Evolutionary conservation across 2,329 filamentous ascomycete genomes (phyloP), one percentile per base, ranked within the genome.

Genomic region (Triangularia setosa): DNA sequence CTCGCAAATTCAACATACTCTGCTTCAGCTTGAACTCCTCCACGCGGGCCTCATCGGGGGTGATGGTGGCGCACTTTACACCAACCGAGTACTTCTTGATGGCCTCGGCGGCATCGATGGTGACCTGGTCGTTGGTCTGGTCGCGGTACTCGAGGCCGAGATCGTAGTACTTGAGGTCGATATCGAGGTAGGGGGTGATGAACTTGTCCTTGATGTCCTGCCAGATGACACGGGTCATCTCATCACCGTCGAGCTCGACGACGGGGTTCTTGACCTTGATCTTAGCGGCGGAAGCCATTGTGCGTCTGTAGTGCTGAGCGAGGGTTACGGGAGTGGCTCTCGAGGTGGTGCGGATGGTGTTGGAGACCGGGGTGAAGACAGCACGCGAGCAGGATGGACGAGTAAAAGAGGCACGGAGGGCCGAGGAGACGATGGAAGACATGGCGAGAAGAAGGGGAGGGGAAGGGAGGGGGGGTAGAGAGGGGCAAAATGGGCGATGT

Each of bases 191-290:
- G 63, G 93, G 93, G 81, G 90, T 85, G 80, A 97, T 97, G 83
- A 97, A 94, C 86, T 96, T 97, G 82, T 98, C 91, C 87, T 97
- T 97, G 87, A 99, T 99, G 79, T 91, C 89, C 83, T 97, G 84
- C 95, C 95, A 99, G 84, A 99, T 99, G 78, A 99, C 93, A 74
- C 95, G 87, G 73, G 95, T 99, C 95, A 98, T 98, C 89, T 93
- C 87, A 73, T 90, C 87, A 75, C 94, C 94, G 78, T 98, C 94
- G 74, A 98, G 87, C 84, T 98, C 95, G 79, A 99, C 95, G 77
- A 99, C 89, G 70, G 95, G 95, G 81, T 97, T 98, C 88, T 96
- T 93, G 84, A 99, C 95, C 87, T 96, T 95, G 86, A 98, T 98
- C 90, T 98, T 99, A 75, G 86, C 83, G 72, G 84, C 65, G 66